These are phyloP conservation scores for Onygena corvina DNA, from an alignment of 2,329 filamentous ascomycete genomes.

Conservation along the genomic window DNA sequence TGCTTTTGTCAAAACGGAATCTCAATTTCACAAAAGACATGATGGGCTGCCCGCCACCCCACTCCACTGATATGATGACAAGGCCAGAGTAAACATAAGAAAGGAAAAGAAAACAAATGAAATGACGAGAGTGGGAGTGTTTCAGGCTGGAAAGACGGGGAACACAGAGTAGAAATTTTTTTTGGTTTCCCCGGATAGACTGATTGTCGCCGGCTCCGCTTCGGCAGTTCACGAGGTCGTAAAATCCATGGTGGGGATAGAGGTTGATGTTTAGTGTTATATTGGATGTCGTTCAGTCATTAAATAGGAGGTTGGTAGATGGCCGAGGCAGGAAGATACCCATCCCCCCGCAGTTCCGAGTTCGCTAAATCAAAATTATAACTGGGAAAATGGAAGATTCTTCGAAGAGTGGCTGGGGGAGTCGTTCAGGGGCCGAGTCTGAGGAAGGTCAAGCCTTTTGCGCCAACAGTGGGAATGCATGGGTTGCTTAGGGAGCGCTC, in stretches of 20 bases:
- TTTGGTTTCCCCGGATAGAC: neutral
- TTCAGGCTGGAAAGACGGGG: neutral
- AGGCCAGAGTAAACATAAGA: neutral
- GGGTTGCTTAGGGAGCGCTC: slow-evolving; percentile 14
- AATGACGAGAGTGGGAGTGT: neutral
- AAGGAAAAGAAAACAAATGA: neutral
- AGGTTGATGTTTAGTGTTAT: neutral
- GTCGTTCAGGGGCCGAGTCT: slow-evolving; percentile 13
- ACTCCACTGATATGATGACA: too few relatives aligned
- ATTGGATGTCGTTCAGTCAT: slow-evolving; percentile 2
- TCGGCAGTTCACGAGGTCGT: slow-evolving; percentile 3
- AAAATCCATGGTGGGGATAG: neutral
- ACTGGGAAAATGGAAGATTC: neutral
- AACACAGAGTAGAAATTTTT: neutral
- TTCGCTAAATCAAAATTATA: neutral
- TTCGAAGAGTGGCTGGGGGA: neutral
- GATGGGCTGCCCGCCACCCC: neutral
- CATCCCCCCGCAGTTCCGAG: neutral
- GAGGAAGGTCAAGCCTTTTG: slow-evolving; percentile 13
- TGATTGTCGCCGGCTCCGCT: neutral
- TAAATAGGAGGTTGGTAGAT: neutral
- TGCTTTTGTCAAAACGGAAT: neutral
- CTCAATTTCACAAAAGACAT: neutral
- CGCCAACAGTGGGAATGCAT: slow-evolving; percentile 9
- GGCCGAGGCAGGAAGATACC: neutral